A percentile compares a stretch with the other conserved stretches of the same genome.
Evolutionary conservation across 768 basidiomycete species (phyloP).

Genomic region (Kwoniella sp.): DNA sequence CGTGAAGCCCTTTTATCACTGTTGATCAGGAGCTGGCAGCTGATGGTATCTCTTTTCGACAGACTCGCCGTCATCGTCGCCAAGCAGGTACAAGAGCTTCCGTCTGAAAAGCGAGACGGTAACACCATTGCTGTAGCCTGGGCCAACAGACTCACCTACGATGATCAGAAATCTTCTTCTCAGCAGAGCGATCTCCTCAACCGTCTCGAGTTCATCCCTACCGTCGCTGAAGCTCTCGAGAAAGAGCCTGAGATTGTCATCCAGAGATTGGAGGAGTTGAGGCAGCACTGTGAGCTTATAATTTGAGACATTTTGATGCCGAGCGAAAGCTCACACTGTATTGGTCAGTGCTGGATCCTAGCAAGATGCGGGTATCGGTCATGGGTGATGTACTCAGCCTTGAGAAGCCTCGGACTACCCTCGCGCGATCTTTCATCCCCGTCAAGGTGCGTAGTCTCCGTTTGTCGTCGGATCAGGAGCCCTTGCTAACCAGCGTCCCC

Average conservation of each 20-base stretch:
- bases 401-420: conserved; percentile 70
- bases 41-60: too few species aligned
- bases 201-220: conserved; percentile 78
- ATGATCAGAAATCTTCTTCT: conserved; percentile 67
- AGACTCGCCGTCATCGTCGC: conserved; percentile 82
- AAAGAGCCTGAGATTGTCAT: conserved; percentile 72
- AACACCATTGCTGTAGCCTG: conserved; percentile 74
- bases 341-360: conserved; percentile 72
- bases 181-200: conserved; percentile 69
- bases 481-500: too few species aligned
- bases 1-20: too few species aligned
- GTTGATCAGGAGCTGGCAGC: too few species aligned
- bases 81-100: conserved; percentile 85
- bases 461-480: background rate
- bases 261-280: conserved; percentile 72
- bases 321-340: background rate
- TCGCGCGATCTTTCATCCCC: conserved; percentile 70
- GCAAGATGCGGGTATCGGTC: conserved; percentile 82
- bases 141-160: conserved; percentile 67
- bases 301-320: too few species aligned
- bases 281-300: conserved; percentile 65
- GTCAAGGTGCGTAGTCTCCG: conserved; percentile 70
- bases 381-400: conserved; percentile 79
- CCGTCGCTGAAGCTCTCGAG: conserved; percentile 70
- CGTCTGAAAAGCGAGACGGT: conserved; percentile 88